A percentile compares a stretch with the other conserved stretches of the same genome.
Evolutionary conservation across 2,329 filamentous ascomycete genomes (phyloP).

Genomic region (Fusarium kyushuense): DNA sequence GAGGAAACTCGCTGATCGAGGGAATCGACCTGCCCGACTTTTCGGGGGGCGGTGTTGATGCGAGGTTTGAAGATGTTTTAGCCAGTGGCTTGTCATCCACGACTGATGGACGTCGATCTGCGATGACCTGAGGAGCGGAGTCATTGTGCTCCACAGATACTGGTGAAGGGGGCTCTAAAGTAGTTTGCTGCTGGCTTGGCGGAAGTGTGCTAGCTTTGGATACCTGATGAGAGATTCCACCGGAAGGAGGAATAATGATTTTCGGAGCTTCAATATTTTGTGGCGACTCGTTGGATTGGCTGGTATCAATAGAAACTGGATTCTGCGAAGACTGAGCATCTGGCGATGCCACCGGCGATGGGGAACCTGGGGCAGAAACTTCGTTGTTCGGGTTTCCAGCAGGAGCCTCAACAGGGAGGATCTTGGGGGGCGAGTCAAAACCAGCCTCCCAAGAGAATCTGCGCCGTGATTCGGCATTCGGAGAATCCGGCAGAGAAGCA

Average conservation of each 20-base stretch:
- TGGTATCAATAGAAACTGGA: constrained; percentile 15
- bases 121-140: constrained; percentile 39
- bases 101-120: constrained; percentile 53
- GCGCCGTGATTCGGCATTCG: constrained; percentile 40
- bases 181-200: constrained; percentile 35
- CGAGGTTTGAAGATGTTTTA: constrained; percentile 51
- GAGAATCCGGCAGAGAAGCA: constrained; percentile 12
- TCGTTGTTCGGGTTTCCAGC: constrained; percentile 12
- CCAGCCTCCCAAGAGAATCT: constrained; percentile 56
- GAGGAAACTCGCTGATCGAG: constrained; percentile 33
- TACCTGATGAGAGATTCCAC: constrained; percentile 44
- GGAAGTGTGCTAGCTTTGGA: constrained; percentile 42
- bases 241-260: constrained; percentile 39
- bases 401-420: constrained; percentile 28
- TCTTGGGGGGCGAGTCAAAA: constrained; percentile 39
- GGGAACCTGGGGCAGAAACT: constrained; percentile 17
- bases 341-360: constrained; percentile 26
- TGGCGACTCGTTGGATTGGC: constrained; percentile 32
- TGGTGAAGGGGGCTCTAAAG: constrained; percentile 59
- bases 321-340: constrained; percentile 32
- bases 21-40: constrained; percentile 34
- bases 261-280: constrained; percentile 30
- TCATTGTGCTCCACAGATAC: constrained; percentile 55
- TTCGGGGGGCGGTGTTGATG: constrained; percentile 55
- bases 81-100: constrained; percentile 60